Evolutionary conservation across 1,139 yeast species (phyloP).

Genomic region (Spencermartinsiella ligniputridi): DNA sequence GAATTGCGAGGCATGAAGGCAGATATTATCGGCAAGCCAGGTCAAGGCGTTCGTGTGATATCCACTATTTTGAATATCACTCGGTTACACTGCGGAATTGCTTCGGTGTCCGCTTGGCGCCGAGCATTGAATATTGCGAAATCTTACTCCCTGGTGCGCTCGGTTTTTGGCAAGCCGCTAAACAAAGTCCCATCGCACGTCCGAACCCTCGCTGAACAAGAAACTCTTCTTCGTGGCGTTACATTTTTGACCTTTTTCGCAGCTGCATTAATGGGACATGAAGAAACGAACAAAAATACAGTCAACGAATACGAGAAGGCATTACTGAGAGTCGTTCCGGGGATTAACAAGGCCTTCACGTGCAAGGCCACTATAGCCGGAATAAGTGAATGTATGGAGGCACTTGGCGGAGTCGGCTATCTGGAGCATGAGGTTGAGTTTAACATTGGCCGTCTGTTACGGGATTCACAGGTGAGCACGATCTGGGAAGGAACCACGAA

Average conservation of each 20-base stretch:
- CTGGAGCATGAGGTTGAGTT: slow-evolving; percentile 30
- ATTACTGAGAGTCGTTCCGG: slow-evolving; percentile 28
- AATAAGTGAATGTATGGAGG: slow-evolving; percentile 33
- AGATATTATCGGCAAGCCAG: slow-evolving; percentile 26
- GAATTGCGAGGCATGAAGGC: slow-evolving; percentile 26
- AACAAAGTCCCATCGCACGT: slow-evolving; percentile 27
- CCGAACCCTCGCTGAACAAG: slow-evolving; percentile 25
- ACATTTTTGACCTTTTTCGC: slow-evolving; percentile 25
- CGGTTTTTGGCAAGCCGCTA: slow-evolving; percentile 27
- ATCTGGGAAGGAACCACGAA: slow-evolving; percentile 37
- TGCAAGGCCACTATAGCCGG: slow-evolving; percentile 28
- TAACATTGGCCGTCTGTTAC: slow-evolving; percentile 27
- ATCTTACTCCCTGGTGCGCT: slow-evolving; percentile 27
- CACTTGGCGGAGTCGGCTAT: slow-evolving; percentile 33
- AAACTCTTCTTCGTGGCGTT: slow-evolving; percentile 23
- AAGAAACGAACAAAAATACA: slow-evolving; percentile 17
- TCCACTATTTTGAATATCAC: slow-evolving; percentile 31
- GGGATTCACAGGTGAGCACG: slow-evolving; percentile 32
- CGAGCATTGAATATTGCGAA: slow-evolving; percentile 31
- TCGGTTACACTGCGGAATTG: slow-evolving; percentile 26
- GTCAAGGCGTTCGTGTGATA: slow-evolving; percentile 31
- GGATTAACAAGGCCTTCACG: slow-evolving; percentile 27
- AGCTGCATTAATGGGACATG: slow-evolving; percentile 28
- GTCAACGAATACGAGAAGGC: slow-evolving; percentile 17
- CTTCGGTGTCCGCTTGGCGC: slow-evolving; percentile 25